These are phyloP conservation scores for Neospora caninum DNA, from an alignment of 169 alveolate genomes.

Conservation along the genomic window DNA sequence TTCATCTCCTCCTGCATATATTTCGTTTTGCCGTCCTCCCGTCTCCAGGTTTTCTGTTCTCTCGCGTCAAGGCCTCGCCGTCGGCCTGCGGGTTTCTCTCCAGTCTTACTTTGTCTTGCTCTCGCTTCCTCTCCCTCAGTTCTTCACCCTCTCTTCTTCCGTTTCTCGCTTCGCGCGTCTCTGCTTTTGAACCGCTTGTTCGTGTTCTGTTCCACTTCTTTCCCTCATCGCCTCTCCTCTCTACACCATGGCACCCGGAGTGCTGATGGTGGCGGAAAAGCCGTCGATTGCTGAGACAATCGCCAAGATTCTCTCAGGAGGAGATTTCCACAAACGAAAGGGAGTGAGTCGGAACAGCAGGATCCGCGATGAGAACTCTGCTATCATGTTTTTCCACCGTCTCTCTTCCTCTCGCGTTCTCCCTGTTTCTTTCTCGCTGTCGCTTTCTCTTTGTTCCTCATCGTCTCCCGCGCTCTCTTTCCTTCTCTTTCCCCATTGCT, in stretches of 20 bases:
- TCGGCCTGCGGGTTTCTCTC: background rate
- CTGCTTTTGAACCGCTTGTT: no score
- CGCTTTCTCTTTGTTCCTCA: no score
- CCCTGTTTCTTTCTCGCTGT: no score
- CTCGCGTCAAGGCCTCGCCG: background rate
- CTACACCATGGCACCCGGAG: conserved; percentile 68
- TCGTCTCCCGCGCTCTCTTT: no score
- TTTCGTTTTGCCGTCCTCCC: background rate
- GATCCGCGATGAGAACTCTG: background rate
- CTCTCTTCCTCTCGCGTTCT: background rate
- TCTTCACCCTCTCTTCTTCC: conserved; percentile 1
- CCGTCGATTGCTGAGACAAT: conserved; percentile 98
- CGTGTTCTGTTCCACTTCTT: no score
- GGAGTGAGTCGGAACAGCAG: conserved; percentile 78
- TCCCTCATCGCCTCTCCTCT: no score
- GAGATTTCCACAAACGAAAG: conserved; percentile 75
- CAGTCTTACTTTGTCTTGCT: background rate
- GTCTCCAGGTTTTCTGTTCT: background rate
- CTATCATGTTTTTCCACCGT: background rate
- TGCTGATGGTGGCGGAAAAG: conserved; percentile 99
- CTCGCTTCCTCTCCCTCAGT: background rate
- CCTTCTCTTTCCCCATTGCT: no score
- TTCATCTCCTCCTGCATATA: background rate
- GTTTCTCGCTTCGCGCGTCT: background rate
- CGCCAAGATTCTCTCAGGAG: conserved; percentile 91